Evolutionary conservation across 768 basidiomycete genomes (phyloP), one percentile per base, ranked within the genome.

Genomic region (Boletus reticulatus): DNA sequence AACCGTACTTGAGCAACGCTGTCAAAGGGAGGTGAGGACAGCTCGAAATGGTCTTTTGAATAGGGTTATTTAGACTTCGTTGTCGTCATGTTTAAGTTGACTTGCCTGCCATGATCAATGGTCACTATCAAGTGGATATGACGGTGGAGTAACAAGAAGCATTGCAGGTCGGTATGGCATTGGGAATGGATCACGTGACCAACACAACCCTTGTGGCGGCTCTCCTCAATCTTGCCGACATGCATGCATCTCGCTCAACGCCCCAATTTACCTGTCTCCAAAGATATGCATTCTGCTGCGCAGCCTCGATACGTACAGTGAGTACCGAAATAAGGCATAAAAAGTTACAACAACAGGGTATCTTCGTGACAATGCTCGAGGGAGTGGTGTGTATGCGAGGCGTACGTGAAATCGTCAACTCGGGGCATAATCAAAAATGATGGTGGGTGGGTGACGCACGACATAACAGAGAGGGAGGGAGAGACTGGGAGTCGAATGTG

Each of bases 1-100:
- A 89, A 98, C 32, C 82, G 79, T 29, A 98, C 75, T 38, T 84
- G 80, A 3, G 92, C 89, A 48, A 96, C 81, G 62, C 88, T 89
- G 73, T 97, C 94, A 62, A 92, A 88, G 0, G 93, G 93, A 0
- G 92, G 85, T 0, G 86, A 84, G 7, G 78, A 73, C 34, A 87
- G 66, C 59, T 81, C 81, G 9, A 72, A 56, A 61, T 79, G 72
- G 37, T 73, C 73, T 69, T 57, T 49, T 29, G 29, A 29, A 29
- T 29, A 29, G 29, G 27, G 14, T 37, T 37, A 37, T 17, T 37
- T 29, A 29, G 29, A 29, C 29, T 29, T 17, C 36, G 12, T 37
- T 10, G 37, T 22, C 19, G 27, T 16, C 17, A 4, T 6, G 27
- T 2, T 14, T n/a, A 13, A 29, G 14, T 2, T 2, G n/a, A 52